phyloP scores from a whole-genome alignment of 805 yeast genomes.

The Hemisphaericaspora nanyangensis region DNA sequence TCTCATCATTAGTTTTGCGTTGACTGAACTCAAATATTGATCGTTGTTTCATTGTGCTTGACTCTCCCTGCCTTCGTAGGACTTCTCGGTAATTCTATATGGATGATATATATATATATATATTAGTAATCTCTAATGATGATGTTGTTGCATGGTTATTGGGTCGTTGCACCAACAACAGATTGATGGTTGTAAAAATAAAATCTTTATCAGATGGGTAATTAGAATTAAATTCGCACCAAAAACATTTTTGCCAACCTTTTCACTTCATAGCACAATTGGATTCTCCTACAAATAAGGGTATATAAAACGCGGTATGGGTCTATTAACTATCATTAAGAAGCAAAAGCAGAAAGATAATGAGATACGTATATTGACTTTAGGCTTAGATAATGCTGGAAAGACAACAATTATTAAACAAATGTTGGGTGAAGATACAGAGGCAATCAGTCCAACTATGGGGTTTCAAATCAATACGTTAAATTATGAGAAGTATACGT shows the following conservation, averaged over 20 bases:
- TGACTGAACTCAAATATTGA: constrained; percentile 22
- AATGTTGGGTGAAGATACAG: constrained; percentile 48
- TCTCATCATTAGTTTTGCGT: not conserved
- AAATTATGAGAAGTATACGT: constrained; percentile 34
- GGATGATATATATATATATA: too few species aligned
- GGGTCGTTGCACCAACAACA: too few species aligned
- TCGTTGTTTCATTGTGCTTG: constrained; percentile 15
- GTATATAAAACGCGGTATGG: too few species aligned
- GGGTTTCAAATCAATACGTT: constrained; percentile 80
- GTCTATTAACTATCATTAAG: constrained; percentile 70
- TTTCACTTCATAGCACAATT: too few species aligned
- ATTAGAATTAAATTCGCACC: too few species aligned
- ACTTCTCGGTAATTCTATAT: not conserved
- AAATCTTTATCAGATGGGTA: too few species aligned
- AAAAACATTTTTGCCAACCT: too few species aligned
- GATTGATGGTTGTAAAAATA: too few species aligned
- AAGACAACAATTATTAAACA: constrained; percentile 77
- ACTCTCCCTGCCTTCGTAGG: not conserved
- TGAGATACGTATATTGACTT: constrained; percentile 68
- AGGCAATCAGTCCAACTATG: constrained; percentile 76
- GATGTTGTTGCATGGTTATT: too few species aligned
- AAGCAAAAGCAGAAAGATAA: constrained; percentile 79
- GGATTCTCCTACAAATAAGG: too few species aligned
- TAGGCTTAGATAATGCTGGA: constrained; percentile 91
- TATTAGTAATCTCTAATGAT: too few species aligned